Conservation (phyloP, 1,284 basidiomycete genomes). For the Vanrija sp. region DNA sequence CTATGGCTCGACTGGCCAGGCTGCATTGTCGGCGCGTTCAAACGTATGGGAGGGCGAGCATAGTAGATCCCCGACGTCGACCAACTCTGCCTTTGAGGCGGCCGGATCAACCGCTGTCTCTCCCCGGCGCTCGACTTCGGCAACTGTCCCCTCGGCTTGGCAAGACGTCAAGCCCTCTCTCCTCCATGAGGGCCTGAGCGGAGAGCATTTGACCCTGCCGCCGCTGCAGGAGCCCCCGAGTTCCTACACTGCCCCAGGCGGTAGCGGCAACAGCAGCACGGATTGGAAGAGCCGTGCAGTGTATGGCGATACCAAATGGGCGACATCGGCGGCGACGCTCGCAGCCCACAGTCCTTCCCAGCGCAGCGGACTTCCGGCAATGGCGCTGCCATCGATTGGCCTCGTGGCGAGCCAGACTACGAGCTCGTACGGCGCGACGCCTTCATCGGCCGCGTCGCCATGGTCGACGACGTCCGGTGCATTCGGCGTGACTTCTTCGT, state of each 20-base stretch:
- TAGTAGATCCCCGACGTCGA: constrained; percentile 9
- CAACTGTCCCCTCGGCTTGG: neutral
- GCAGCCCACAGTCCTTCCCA: neutral
- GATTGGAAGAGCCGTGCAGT: constrained; percentile 12
- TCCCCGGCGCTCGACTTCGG: neutral
- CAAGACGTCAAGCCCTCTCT: neutral
- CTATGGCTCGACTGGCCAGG: too few relatives aligned
- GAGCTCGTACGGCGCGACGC: neutral
- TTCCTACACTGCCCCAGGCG: neutral
- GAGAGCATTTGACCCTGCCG: constrained; percentile 6
- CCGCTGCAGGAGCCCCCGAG: constrained; percentile 12
- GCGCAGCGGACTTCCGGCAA: neutral
- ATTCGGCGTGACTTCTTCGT: neutral
- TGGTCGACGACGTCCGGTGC: neutral
- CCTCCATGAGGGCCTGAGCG: too few relatives aligned
- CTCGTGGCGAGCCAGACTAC: constrained; percentile 4
- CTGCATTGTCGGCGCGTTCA: too few relatives aligned
- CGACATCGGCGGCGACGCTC: too few relatives aligned
- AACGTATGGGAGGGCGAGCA: constrained; percentile 8
- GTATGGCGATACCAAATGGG: constrained; percentile 8
- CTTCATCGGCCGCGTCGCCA: neutral
- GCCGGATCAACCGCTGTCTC: constrained; percentile 10
- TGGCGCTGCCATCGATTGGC: constrained; percentile 11
- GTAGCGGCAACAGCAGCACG: too few relatives aligned
- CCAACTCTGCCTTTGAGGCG: constrained; percentile 1